These are phyloP conservation scores for Phytophthora sansomeana DNA, from an alignment of 352 stramenopile genomes.

Conservation along the genomic window DNA sequence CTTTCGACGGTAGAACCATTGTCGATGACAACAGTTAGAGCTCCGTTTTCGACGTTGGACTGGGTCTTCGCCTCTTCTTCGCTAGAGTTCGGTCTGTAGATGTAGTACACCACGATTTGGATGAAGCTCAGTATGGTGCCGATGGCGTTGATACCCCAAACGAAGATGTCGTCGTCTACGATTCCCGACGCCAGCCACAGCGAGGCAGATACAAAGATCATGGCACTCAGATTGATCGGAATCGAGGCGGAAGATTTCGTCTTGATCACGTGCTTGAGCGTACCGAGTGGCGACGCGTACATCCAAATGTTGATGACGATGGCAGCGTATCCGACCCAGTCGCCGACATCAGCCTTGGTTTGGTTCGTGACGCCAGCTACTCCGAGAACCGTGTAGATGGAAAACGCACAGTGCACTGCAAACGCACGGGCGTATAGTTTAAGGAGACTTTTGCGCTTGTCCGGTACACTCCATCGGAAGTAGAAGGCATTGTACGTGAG, in stretches of 20 bases:
- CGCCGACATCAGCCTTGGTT: slow-evolving; percentile 16
- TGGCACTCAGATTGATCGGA: slow-evolving; percentile 53
- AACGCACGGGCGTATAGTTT: slow-evolving; percentile 17
- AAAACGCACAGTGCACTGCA: slow-evolving; percentile 23
- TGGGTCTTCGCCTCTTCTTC: background rate
- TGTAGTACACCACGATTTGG: slow-evolving; percentile 56
- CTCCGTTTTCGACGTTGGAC: background rate
- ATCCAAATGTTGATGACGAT: slow-evolving; percentile 57
- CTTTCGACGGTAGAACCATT: slow-evolving; percentile 10
- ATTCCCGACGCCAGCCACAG: slow-evolving; percentile 59
- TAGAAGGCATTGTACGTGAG: slow-evolving; percentile 33
- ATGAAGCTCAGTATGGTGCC: slow-evolving; percentile 46
- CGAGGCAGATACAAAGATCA: slow-evolving; percentile 49
- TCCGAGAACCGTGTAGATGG: slow-evolving; percentile 47
- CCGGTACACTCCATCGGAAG: slow-evolving; percentile 19
- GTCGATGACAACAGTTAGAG: slow-evolving; percentile 17
- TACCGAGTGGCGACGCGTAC: slow-evolving; percentile 61
- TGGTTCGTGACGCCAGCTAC: slow-evolving; percentile 43
- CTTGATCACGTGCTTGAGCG: slow-evolving; percentile 46
- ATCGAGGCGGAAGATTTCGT: slow-evolving; percentile 54
- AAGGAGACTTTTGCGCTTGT: slow-evolving; percentile 24
- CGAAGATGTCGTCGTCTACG: slow-evolving; percentile 51
- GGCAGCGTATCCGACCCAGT: slow-evolving; percentile 41
- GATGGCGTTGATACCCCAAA: slow-evolving; percentile 51
- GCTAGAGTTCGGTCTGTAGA: slow-evolving; percentile 43